Base-by-base conservation (phyloP, 2,329 filamentous ascomycete genomes). In the Trichocomaceae sp. region DNA sequence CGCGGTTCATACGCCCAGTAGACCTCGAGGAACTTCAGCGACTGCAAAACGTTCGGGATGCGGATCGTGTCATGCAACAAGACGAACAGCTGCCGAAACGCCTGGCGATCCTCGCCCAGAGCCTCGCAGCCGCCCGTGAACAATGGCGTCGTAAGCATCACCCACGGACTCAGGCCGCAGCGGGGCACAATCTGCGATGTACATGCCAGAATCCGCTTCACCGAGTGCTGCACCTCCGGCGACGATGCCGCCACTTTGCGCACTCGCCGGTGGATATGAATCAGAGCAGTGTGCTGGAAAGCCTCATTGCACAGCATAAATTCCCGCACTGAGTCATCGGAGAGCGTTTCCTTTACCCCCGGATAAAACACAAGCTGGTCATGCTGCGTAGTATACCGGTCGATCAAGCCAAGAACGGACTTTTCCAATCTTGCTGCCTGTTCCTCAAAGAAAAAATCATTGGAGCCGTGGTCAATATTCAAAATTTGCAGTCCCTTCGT, bases 91-190 rank as follows among this genome's bases (percentile, higher is more conserved):
- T 60, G 59, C 33, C 65, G 62, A 13, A 73, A 67, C 10, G 61
- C 63, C 31, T 64, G 65, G 7, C 70, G 65, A 54, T 74, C 71
- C 31, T 69, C 61, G 2, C 64, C 70, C 5, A 66, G 60, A 17
- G 72, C 71, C 50, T 74, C 72, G 47, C 72, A 74, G 2, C 72
- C 72, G 7, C 72, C 72, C 45, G 72, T 73, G 54, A 75, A 75
- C 5, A 75, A 58, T 6, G 72, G 72, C 6, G 72, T 75, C 19
- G 72, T 74, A 15, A 75, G 62, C 60, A 75, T 67, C 7, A 71
- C 70, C 66, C 70, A 72, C 8, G 72, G 72, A 47, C 71, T 72
- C 4, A 74, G 62, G 6, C 70, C 70, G 15, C 66, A 62, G 1
- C 69, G 66, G 5, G 72, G 72, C 3, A 66, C 64, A 50, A 75